phyloP scores from a whole-genome alignment of 2,329 filamentous ascomycete species.

The Colletotrichum sidae region DNA sequence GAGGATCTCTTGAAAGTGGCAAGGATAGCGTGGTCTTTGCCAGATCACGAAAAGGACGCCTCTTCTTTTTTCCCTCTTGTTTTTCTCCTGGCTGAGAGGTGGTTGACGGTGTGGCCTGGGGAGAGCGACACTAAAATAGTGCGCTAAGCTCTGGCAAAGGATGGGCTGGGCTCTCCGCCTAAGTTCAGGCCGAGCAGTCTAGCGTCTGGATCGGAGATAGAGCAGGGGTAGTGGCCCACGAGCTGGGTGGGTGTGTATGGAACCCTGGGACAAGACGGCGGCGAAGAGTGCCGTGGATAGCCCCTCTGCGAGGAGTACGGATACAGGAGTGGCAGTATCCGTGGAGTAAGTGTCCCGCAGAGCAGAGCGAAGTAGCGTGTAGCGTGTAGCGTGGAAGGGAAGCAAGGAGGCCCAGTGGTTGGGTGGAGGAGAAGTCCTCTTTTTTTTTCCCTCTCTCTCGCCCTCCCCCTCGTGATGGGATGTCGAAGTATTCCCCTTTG shows the following conservation, averaged over 20 bases:
- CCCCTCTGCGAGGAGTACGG: constrained; percentile 10
- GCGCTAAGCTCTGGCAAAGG: constrained; percentile 37
- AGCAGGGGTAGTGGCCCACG: constrained; percentile 28
- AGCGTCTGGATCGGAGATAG: constrained; percentile 40
- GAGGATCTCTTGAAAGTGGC: constrained; percentile 39
- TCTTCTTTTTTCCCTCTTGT: constrained; percentile 30
- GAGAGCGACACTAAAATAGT: constrained; percentile 40
- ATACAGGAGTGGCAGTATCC: no score
- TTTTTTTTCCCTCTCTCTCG: no score
- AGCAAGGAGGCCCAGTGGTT: constrained; percentile 20
- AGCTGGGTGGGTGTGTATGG: constrained; percentile 31
- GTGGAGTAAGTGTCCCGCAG: no score
- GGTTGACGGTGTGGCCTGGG: constrained; percentile 37
- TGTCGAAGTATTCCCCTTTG: constrained; percentile 33
- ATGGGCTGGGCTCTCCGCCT: constrained; percentile 39
- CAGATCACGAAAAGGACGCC: constrained; percentile 37
- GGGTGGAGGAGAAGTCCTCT: constrained; percentile 15
- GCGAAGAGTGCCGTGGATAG: constrained; percentile 35
- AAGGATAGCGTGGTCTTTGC: constrained; percentile 39
- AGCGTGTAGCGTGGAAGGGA: constrained; percentile 15
- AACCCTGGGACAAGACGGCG: constrained; percentile 28
- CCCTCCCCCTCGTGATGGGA: constrained; percentile 15
- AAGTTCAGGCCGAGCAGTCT: constrained; percentile 38
- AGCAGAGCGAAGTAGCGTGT: not conserved
- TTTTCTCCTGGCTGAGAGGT: constrained; percentile 19